Evolutionary conservation across 2,329 filamentous ascomycete genomes (phyloP), one percentile per base, ranked within the genome.

Genomic region (Beauveria sp.): DNA sequence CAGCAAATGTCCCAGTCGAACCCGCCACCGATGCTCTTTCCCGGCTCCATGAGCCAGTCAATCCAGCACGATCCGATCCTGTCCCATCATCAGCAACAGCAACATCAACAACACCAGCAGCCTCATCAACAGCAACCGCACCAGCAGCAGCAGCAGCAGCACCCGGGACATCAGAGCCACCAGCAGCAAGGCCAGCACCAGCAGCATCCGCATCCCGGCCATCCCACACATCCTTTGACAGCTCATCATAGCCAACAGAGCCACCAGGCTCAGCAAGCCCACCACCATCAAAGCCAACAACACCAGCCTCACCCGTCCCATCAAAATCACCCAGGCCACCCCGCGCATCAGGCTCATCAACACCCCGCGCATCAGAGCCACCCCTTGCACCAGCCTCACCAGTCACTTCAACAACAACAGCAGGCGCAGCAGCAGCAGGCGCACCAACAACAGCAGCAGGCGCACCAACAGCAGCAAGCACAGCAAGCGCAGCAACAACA

Each of bases 1-100:
- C 81, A 76, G 66, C 76, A 78, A 73, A 79, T 80, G 72, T 74
- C 74, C 5, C 59, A 61, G 31, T 65, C 73, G 16, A 73, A 73
- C 51, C 69, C 72, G 38, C 69, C 73, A 28, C 70, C 74, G 16
- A 74, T 76, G 73, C 68, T 76, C 50, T 73, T 75, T 55, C 72
- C 73, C 5, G 68, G 68, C 24, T 66, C 75, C 55, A 70, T 79
- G 67, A 74, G 69, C 63, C 77, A 79, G 66, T 69, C 76, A 54
- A 74, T 77, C 57, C 74, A 76, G 55, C 77, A 75, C 67, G 75
- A 79, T 56, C 66, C 74, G 3, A 73, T 80, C 24, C 70, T 79
- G 56, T 76, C 78, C 14, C 79, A 79, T 51, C 75, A 78, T 62
- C 74, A 73, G 28, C 69, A 74, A 16, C 72, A 75, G 42, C 73